Evolutionary conservation across 768 basidiomycete species (phyloP), one percentile per base, ranked within the genome.

Genomic region (Tricholoma furcatifolium): DNA sequence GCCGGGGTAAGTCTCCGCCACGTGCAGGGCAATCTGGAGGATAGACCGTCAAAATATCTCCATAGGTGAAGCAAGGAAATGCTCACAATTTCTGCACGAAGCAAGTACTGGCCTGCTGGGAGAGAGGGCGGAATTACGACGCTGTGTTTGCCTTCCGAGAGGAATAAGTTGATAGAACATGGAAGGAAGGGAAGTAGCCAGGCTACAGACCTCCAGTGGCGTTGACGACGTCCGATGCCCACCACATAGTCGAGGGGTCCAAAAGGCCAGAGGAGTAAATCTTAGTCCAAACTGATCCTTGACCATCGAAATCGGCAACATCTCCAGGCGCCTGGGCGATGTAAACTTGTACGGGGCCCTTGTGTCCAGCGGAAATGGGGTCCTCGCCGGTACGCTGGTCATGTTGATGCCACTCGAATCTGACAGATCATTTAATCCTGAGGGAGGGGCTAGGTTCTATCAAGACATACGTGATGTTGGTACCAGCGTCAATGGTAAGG

Each of bases 321-420:
- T 73, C 70, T 2, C 68, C 71, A 0, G 77, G 74, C 15, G 77
- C 79, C 59, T 79, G 77, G 50, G 79, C 79, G 53, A 80, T 67
- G 59, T 78, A 80, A 20, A 80, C 77, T 43, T 76, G 71, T 7
- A 77, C 76, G 3, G 77, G 69, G 3, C 79, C 79, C 58, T 78
- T 78, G 69, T 80, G 79, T 6, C 79, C 78, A 21, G 62, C 69
- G 24, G 78, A 74, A 54, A 80, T 78, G 14, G 78, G 65, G 57
- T 79, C 78, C 59, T 81, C 79, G 32, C 79, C 78, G 1, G 78
- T 80, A 17, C 79, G 74, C 53, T 78, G 76, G 7, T 60, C 78
- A 50, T 80, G 78, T 59, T 80, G 79, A 58, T 81, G 79, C 79
- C 79, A 80, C 60, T 80, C 79, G 40, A 80, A 75, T n/a, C 71